Base-by-base conservation (phyloP, 768 basidiomycete species). In the Cystobasidium tubakii region DNA sequence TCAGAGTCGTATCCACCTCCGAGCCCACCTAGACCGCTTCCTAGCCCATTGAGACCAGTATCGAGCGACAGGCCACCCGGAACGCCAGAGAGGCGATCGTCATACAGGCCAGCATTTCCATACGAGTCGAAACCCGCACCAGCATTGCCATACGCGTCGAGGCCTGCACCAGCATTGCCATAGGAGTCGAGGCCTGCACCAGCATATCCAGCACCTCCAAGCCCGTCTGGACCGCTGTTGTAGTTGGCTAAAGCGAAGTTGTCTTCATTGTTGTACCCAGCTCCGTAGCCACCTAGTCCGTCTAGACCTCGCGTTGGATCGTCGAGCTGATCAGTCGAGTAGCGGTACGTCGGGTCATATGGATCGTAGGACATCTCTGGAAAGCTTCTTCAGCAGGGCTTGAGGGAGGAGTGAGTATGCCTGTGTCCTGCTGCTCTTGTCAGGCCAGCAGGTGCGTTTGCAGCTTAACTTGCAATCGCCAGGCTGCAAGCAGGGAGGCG, bases 81-180 rank as follows among this genome's bases (percentile, higher is more conserved):
- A 3, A 7, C 33, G 39, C 63, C 39, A 39, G 63, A 12, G 7
- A 65, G 63, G 1, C 2, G 9, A 29, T 65, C 63, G 39, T n/a
- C 63, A 33, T 42, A 65, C 27, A 42, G 10, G 44, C 63, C 63
- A 65, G 39, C 63, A 65, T 12, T 23, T 7, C 44, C 63, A 46
- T 46, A 29, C 10, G 21, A 43, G 27, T 27, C 63, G 4, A 65
- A 33, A 13, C 63, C 63, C 39, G 27, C 15, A 46, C 31, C 63
- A 27, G 12, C 57, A 25, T 15, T 12, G 25, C 57, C 57, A 39
- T 39, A n/a, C n/a, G n/a, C n/a, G n/a, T n/a, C n/a, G n/a, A n/a
- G n/a, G n/a, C n/a, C n/a, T n/a, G n/a, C n/a, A n/a, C 63, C 63
- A 65, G 39, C 63, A 65, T 12, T 23, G 39, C 44, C 63, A 46